Evolutionary conservation across 257 asterid species (phyloP).

Genomic region (Haberlea rhodopensis): DNA sequence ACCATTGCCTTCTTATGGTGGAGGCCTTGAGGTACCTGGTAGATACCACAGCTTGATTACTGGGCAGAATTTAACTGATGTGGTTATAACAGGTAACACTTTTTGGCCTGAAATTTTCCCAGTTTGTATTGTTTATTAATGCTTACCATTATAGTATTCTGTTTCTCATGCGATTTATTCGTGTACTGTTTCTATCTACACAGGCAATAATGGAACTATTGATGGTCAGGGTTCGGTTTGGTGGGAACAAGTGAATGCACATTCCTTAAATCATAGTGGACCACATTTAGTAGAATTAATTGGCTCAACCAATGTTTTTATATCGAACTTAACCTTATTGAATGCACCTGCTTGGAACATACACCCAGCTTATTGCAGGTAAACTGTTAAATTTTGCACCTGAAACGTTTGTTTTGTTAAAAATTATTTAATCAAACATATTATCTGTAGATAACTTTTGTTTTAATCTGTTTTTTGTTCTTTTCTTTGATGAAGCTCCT

Average conservation of each 20-base stretch:
- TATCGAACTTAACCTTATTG: slow-evolving; percentile 84
- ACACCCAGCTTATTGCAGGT: slow-evolving; percentile 95
- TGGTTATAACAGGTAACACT: slow-evolving; percentile 62
- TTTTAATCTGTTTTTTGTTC: neutral
- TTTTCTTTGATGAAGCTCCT: slow-evolving; percentile 54
- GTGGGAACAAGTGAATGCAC: slow-evolving; percentile 70
- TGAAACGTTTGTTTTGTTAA: neutral
- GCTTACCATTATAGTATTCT: neutral
- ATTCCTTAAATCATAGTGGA: slow-evolving; percentile 75
- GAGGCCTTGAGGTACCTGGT: slow-evolving; percentile 56
- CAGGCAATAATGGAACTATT: slow-evolving; percentile 93
- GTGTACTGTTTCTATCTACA: slow-evolving; percentile 1
- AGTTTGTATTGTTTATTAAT: neutral
- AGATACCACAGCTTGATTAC: slow-evolving; percentile 67
- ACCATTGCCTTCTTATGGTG: slow-evolving; percentile 72
- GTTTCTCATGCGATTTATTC: neutral
- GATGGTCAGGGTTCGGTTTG: slow-evolving; percentile 94
- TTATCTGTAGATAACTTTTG: neutral
- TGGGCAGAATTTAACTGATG: slow-evolving; percentile 60
- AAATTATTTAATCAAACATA: neutral
- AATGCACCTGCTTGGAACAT: slow-evolving; percentile 93
- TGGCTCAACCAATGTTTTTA: slow-evolving; percentile 59
- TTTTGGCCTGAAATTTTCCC: neutral
- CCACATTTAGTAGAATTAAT: slow-evolving; percentile 83
- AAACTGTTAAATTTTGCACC: slow-evolving; percentile 14